Evolutionary conservation across 345 rosid genomes (phyloP), one percentile per base, ranked within the genome.

Genomic region (Abelmoschus esculentus): DNA sequence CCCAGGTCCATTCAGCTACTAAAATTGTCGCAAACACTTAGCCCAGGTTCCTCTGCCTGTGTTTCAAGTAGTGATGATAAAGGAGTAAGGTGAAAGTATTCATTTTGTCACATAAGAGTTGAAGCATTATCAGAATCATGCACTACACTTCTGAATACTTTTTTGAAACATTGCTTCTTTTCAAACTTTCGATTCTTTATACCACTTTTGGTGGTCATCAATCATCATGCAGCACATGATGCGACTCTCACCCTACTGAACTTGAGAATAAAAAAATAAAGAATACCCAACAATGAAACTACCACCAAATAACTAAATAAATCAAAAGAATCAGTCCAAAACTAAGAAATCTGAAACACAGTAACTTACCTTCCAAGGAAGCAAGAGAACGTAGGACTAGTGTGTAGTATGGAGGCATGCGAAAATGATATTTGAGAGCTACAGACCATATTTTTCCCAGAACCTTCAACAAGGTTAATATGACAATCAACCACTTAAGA

Each of bases 331-430:
- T 9, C 34, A 56, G 12, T 2, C 28, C 22, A 28, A 47, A 28
- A 66, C 8, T 4, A 47, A 65, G 19, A 42, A 13, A 47, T n/a
- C 6, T 31, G 12, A 6, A 49, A 15, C 12, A 26, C 40, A 14
- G 46, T 66, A 34, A 75, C 74, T 67, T 83, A 90, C 98, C 98
- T 87, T 93, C 98, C 44, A 93, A 78, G 77, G 97, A 93, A 66
- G 97, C 96, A 66, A 93, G 97, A 59, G 98, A 93, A 36, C 98
- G 93, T 58, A 93, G 83, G 77, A 90, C 87, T 77, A 93, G 93
- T 11, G 98, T 93, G 78, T 85, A 93, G 80, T 89, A 93, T 68
- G 97, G 97, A 4, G 97, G 98, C 98, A 93, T 93, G 74, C 91
- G 91, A 72, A 89, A 88, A 73, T 90, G 93, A 83, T 87, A 86